phyloP scores from a whole-genome alignment of 1,139 yeast genomes.

The Magnusiomyces tetraspermus region DNA sequence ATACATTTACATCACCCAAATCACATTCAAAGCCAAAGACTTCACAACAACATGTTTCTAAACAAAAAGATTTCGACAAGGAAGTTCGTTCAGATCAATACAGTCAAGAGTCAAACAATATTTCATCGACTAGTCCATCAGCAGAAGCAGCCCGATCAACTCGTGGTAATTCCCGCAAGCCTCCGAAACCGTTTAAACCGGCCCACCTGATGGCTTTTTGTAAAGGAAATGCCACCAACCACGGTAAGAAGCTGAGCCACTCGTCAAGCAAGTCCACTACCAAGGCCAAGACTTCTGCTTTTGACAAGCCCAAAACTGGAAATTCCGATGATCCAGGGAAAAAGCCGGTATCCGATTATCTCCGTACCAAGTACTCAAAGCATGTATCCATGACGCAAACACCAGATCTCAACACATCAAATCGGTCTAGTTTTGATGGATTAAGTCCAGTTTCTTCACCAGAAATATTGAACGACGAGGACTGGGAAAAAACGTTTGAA shows the following conservation, averaged over 20 bases:
- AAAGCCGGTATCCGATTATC: no score
- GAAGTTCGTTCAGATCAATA: no score
- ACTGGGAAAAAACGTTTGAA: slow-evolving; percentile 27
- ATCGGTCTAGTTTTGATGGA: slow-evolving; percentile 1
- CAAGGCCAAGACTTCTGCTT: no score
- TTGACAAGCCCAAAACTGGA: no score
- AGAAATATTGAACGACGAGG: slow-evolving; percentile 16
- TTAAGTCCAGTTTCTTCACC: slow-evolving; percentile 2
- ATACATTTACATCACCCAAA: no score
- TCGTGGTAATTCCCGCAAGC: slow-evolving; percentile 6
- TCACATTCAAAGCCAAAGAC: no score
- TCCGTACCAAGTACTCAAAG: background rate
- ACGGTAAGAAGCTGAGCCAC: background rate
- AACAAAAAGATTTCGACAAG: no score
- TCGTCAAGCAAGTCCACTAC: no score
- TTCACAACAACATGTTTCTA: no score
- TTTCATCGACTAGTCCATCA: slow-evolving; percentile 20
- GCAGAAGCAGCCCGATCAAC: slow-evolving; percentile 2
- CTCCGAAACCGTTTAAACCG: slow-evolving; percentile 53
- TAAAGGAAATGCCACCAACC: slow-evolving; percentile 6
- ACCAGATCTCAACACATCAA: background rate
- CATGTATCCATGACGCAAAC: background rate
- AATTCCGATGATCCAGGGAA: no score
- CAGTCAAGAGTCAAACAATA: no score
- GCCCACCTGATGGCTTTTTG: slow-evolving; percentile 37